Percentiles rank a stretch among this genome's conserved stretches.
phyloP scores from a whole-genome alignment of 192 early-diverging fungal species.

The Linnemannia schmuckeri region DNA sequence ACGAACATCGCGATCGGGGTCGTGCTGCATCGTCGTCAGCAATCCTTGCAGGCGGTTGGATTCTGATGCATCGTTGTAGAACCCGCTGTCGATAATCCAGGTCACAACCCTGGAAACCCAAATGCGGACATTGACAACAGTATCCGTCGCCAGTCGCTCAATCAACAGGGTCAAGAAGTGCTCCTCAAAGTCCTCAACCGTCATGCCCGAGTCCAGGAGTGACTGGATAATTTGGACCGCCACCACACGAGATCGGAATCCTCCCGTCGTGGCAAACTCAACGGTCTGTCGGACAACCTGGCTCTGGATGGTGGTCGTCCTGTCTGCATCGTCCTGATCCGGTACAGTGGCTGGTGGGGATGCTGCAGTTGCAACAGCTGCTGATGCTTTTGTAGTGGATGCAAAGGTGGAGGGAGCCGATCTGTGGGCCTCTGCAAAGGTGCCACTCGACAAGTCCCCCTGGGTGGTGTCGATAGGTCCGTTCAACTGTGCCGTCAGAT shows the following conservation, averaged over 20 bases:
- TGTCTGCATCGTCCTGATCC: background rate
- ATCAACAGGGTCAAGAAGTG: constrained; percentile 74
- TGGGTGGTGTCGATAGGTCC: background rate
- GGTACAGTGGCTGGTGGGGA: background rate
- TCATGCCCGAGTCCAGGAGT: constrained; percentile 70
- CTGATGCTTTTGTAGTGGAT: too few species aligned
- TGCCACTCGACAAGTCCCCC: background rate
- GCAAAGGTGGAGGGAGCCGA: background rate
- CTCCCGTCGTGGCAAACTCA: constrained; percentile 39
- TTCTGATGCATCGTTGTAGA: constrained; percentile 20
- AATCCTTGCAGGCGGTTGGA: constrained; percentile 19
- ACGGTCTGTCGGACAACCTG: constrained; percentile 41
- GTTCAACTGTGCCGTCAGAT: constrained; percentile 21
- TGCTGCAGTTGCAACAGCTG: too few species aligned
- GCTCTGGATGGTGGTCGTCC: constrained; percentile 38
- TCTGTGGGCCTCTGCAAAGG: background rate
- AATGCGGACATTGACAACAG: constrained; percentile 83
- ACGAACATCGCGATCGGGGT: constrained; percentile 46
- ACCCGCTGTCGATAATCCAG: constrained; percentile 45
- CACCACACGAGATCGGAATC: constrained; percentile 47
- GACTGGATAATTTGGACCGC: constrained; percentile 78
- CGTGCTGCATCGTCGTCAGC: constrained; percentile 26
- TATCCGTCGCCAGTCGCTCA: constrained; percentile 68
- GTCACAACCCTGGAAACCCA: constrained; percentile 69
- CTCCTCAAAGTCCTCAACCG: constrained; percentile 75